A percentile compares a stretch with the other conserved stretches of the same genome.
These are phyloP conservation scores for Microsporum canis DNA, from an alignment of 2,329 filamentous ascomycete genomes.

Conservation along the genomic window DNA sequence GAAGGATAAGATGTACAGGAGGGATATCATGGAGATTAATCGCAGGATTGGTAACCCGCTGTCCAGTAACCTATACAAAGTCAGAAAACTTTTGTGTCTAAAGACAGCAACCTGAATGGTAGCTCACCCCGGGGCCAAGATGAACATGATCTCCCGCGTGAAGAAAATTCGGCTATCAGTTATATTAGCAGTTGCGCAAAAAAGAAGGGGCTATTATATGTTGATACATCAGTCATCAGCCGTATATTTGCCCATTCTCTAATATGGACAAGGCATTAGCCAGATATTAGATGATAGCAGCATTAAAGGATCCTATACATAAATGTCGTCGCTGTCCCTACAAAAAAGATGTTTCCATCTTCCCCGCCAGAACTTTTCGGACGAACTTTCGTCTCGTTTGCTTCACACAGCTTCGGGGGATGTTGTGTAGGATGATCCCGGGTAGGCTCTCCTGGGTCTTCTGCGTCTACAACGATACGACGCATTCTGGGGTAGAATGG, in stretches of 20 bases:
- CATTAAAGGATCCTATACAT: constrained; percentile 16
- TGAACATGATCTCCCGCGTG: constrained; percentile 56
- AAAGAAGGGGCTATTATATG: not conserved
- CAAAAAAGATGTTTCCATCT: constrained; percentile 30
- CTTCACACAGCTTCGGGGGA: constrained; percentile 25
- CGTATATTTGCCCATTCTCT: constrained; percentile 32
- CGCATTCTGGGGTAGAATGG: not conserved
- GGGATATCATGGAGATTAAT: constrained; percentile 50
- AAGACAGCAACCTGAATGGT: not conserved
- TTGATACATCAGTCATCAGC: constrained; percentile 30
- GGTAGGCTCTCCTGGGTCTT: constrained; percentile 28
- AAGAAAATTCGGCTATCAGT: constrained; percentile 49
- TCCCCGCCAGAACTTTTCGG: constrained; percentile 25
- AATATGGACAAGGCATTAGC: not conserved
- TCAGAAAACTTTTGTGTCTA: too few relatives aligned
- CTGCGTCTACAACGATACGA: constrained; percentile 25
- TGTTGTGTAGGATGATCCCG: constrained; percentile 23
- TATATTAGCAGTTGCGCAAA: not conserved
- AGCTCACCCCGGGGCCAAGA: constrained; percentile 48
- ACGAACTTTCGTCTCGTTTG: constrained; percentile 37
- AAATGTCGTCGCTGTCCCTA: constrained; percentile 32
- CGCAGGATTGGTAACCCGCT: constrained; percentile 47
- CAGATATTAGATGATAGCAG: not conserved
- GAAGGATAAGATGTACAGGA: constrained; percentile 46
- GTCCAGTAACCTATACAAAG: constrained; percentile 27